phyloP scores from a whole-genome alignment of 129 eudicot genomes.

The Silybum marianum region DNA sequence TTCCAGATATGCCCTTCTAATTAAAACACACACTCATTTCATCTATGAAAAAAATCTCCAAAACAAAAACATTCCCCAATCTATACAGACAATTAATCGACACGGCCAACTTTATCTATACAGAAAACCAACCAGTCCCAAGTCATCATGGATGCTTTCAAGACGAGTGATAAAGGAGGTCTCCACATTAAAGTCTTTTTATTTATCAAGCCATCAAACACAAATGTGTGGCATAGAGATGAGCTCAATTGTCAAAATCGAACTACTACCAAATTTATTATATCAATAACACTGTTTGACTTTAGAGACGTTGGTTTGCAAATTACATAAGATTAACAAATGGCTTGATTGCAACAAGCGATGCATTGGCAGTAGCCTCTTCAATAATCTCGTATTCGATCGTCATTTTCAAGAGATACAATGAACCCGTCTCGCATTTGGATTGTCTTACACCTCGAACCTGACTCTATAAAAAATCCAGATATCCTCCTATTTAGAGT shows the following conservation, averaged over 20 bases:
- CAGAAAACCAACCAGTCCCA: no score
- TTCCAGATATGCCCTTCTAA: no score
- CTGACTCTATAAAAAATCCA: not conserved
- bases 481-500: constrained; percentile 22
- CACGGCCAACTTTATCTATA: no score
- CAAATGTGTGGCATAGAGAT: not conserved
- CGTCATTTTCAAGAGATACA: constrained; percentile 15
- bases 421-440: not conserved
- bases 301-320: constrained; percentile 20
- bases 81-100: no score
- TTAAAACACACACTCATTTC: no score
- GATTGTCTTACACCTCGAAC: not conserved
- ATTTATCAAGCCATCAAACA: not conserved
- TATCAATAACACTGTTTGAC: not conserved
- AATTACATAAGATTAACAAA: not conserved
- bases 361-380: constrained; percentile 11
- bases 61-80: no score
- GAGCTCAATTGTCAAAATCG: not conserved
- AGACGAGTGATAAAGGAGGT: no score
- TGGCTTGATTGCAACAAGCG: constrained; percentile 2
- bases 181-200: not conserved
- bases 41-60: no score
- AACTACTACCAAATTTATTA: not conserved
- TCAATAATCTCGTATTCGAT: constrained; percentile 23
- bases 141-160: no score